Conservation (phyloP, 2,329 filamentous ascomycete genomes). For the Kalaharituber pfeilii region DNA sequence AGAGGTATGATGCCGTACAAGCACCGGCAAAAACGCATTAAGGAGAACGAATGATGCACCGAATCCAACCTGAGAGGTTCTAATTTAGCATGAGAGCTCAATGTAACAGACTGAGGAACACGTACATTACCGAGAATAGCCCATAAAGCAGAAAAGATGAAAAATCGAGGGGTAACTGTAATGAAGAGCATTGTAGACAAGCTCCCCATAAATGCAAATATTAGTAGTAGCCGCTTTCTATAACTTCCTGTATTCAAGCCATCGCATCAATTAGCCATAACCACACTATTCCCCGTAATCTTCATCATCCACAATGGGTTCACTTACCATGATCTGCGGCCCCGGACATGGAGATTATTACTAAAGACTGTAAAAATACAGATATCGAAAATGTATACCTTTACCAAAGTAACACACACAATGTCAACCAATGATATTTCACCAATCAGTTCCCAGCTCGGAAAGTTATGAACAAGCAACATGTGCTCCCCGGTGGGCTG, state of each 20-base stretch:
- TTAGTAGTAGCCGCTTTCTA: conserved; percentile 69
- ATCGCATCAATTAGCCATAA: not conserved
- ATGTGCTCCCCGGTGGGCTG: too few species aligned
- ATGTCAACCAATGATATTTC: not conserved
- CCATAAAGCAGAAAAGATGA: conserved; percentile 63
- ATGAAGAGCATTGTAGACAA: conserved; percentile 78
- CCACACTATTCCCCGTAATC: not conserved
- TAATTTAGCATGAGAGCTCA: not conserved
- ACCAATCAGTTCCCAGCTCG: not conserved
- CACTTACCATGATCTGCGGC: conserved; percentile 75
- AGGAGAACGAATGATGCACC: conserved; percentile 88
- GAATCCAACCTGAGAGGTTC: conserved; percentile 40
- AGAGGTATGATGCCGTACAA: conserved; percentile 68
- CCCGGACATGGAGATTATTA: conserved; percentile 92
- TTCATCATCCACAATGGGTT: not conserved
- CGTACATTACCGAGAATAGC: conserved; percentile 74
- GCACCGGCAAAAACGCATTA: conserved; percentile 82
- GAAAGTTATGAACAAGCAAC: not conserved
- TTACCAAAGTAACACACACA: not conserved
- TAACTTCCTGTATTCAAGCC: conserved; percentile 31
- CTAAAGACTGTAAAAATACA: conserved; percentile 69
- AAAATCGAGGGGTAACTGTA: conserved; percentile 54
- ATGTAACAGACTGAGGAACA: not conserved
- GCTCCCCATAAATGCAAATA: conserved; percentile 70
- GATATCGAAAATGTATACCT: conserved; percentile 82